Evolutionary conservation across 257 asterid genomes (phyloP).

Genomic region (Solanum sitiens): DNA sequence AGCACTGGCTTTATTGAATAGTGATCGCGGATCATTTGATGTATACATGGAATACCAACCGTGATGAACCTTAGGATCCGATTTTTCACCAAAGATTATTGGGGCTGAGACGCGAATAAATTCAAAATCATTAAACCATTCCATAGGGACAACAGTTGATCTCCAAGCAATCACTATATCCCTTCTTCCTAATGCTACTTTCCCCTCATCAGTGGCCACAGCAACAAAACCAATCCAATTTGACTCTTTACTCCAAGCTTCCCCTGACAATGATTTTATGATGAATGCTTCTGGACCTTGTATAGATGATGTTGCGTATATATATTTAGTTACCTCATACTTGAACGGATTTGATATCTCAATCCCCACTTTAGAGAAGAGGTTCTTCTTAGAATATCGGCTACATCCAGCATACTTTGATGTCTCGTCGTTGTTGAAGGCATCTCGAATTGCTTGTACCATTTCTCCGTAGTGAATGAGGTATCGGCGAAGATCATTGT

Average conservation of each 20-base stretch:
- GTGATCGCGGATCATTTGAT: constrained; percentile 2
- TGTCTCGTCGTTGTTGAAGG: background rate
- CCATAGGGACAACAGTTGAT: constrained; percentile 23
- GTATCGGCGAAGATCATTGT: background rate
- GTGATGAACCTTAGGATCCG: constrained; percentile 3
- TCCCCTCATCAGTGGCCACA: constrained; percentile 55
- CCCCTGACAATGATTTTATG: constrained; percentile 10
- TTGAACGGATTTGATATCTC: background rate
- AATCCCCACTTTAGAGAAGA: background rate
- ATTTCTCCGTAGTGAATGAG: background rate
- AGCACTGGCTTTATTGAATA: constrained; percentile 19
- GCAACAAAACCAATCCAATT: constrained; percentile 56
- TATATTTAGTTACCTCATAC: background rate
- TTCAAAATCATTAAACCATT: constrained; percentile 39
- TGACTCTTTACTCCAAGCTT: constrained; percentile 16
- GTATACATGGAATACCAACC: constrained; percentile 28
- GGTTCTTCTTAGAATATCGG: background rate
- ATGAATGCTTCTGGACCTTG: constrained; percentile 18
- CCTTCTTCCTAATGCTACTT: constrained; percentile 37
- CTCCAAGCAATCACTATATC: constrained; percentile 57
- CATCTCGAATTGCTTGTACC: background rate
- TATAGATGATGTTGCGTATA: background rate
- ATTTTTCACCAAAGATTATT: constrained; percentile 11
- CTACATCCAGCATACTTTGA: background rate
- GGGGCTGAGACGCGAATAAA: constrained; percentile 20